A percentile compares a stretch with the other conserved stretches of the same genome.
Conservation (phyloP, 768 basidiomycete genomes). For the Rubroboletus pulcherrimus region DNA sequence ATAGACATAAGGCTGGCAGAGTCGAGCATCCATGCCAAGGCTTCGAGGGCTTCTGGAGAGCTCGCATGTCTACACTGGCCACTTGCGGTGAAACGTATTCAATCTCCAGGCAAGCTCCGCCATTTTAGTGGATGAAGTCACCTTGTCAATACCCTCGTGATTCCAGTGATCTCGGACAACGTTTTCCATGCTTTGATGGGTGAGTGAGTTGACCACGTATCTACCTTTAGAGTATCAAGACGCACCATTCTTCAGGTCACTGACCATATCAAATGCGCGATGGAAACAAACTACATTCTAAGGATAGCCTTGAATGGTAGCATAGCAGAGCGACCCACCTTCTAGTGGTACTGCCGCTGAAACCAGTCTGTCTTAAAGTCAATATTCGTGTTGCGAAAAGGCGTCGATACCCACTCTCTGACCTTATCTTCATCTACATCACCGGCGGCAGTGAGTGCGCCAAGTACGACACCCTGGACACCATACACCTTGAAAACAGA, state of each 20-base stretch:
- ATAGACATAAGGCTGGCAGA: slow-evolving; percentile 15
- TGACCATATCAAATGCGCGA: slow-evolving; percentile 73
- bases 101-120: neutral
- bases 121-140: slow-evolving; percentile 22
- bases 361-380: slow-evolving; percentile 41
- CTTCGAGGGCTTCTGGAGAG: slow-evolving; percentile 37
- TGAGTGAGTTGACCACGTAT: neutral
- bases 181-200: slow-evolving; percentile 32
- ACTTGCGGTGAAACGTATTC: slow-evolving; percentile 32
- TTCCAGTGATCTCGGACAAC: slow-evolving; percentile 53
- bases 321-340: slow-evolving; percentile 37
- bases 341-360: slow-evolving; percentile 57
- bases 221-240: neutral
- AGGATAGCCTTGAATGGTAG: neutral
- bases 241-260: slow-evolving; percentile 50
- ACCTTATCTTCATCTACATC: slow-evolving; percentile 56
- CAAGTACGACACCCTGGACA: slow-evolving; percentile 66
- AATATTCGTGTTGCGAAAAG: neutral
- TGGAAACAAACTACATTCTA: slow-evolving; percentile 66
- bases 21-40: slow-evolving; percentile 39
- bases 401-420: slow-evolving; percentile 35
- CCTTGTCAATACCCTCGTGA: slow-evolving; percentile 82
- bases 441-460: slow-evolving; percentile 54
- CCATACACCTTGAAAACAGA: slow-evolving; percentile 51
- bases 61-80: slow-evolving; percentile 47